Evolutionary conservation across 2,329 filamentous ascomycete species (phyloP).

Genomic region (Colletotrichum aenigma): DNA sequence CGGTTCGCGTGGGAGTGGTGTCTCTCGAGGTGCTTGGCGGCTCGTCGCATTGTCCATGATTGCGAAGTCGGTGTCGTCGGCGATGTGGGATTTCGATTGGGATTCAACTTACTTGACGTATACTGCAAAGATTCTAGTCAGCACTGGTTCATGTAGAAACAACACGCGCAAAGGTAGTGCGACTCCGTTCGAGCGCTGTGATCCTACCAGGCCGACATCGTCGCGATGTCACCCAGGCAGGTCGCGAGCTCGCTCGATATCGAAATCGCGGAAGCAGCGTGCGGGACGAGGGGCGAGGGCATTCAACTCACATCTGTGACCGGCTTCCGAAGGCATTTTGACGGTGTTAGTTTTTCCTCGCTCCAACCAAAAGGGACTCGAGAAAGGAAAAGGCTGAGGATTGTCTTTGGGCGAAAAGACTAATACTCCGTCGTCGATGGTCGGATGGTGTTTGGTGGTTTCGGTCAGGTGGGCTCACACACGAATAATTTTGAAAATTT

Average conservation of each 20-base stretch:
- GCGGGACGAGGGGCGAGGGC: not conserved
- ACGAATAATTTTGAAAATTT: not conserved
- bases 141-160: conserved; percentile 26
- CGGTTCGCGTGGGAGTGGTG: not conserved
- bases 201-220: not conserved
- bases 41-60: not conserved
- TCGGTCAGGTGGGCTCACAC: not conserved
- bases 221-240: not conserved
- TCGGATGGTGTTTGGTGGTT: conserved; percentile 2
- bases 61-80: not conserved
- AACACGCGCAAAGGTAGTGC: not conserved
- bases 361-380: conserved; percentile 47
- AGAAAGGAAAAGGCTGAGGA: conserved; percentile 42
- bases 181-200: not conserved
- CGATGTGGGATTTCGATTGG: conserved; percentile 12
- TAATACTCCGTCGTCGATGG: conserved; percentile 25
- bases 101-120: conserved; percentile 81
- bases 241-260: not conserved
- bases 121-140: conserved; percentile 59
- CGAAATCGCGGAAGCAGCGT: not conserved
- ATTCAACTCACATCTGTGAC: conserved; percentile 81
- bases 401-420: conserved; percentile 39
- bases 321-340: conserved; percentile 89
- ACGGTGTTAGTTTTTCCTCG: conserved; percentile 51
- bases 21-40: not conserved